Evolutionary conservation across 2,329 filamentous ascomycete species (phyloP).

Genomic region (Coniella lustricola): DNA sequence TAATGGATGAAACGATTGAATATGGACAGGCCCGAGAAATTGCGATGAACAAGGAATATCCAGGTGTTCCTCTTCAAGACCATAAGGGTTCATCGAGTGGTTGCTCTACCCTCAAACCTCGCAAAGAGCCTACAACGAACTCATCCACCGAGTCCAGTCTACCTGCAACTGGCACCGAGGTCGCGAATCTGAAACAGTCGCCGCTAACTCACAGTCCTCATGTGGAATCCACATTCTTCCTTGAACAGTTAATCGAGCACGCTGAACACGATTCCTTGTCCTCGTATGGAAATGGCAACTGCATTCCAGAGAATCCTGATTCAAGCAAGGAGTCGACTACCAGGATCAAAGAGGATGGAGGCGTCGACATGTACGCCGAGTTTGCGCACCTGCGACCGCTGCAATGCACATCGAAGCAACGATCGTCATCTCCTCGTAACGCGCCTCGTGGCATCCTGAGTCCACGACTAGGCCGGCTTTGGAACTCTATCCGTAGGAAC

Average conservation of each 20-base stretch:
- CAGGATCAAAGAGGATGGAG: not conserved
- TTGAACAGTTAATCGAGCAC: too few relatives aligned
- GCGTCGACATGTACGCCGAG: constrained; percentile 5
- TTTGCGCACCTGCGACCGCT: constrained; percentile 11
- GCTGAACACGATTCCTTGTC: too few relatives aligned
- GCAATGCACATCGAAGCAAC: constrained; percentile 11
- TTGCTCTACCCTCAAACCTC: not conserved
- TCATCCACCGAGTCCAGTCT: too few relatives aligned
- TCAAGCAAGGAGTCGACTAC: not conserved
- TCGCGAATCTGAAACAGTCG: too few relatives aligned
- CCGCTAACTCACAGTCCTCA: too few relatives aligned
- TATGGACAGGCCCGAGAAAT: constrained; percentile 13
- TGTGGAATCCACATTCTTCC: too few relatives aligned
- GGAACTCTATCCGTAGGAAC: constrained; percentile 11
- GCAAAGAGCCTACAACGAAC: not conserved
- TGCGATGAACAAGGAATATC: not conserved
- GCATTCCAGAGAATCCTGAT: not conserved
- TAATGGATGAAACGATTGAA: constrained; percentile 12
- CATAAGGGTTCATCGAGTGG: not conserved
- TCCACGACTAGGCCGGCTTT: constrained; percentile 11
- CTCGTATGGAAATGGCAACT: too few relatives aligned
- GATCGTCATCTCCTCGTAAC: constrained; percentile 10
- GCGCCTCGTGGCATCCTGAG: constrained; percentile 8
- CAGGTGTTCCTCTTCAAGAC: not conserved
- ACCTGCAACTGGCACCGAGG: too few relatives aligned